These are phyloP conservation scores for Phytophthora syringae DNA, from an alignment of 352 stramenopile genomes.

Conservation along the genomic window DNA sequence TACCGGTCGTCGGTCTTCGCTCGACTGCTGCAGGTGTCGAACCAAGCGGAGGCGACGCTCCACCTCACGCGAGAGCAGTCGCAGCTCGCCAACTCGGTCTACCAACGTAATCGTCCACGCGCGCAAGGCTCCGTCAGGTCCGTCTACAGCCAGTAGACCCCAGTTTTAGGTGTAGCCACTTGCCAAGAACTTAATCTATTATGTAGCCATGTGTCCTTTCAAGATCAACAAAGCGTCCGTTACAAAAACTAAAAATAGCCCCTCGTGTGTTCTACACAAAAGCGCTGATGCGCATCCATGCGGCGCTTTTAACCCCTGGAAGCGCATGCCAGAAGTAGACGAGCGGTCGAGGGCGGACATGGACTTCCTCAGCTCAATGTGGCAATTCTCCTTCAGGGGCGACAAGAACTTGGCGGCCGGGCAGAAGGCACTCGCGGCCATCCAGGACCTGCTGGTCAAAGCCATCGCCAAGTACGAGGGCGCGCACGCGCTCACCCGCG, in stretches of 20 bases:
- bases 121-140: conserved; percentile 16
- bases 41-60: conserved; percentile 52
- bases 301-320: no score
- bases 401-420: conserved; percentile 39
- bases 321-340: not conserved
- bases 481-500: conserved; percentile 48
- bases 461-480: conserved; percentile 46
- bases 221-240: not conserved
- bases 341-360: conserved; percentile 25
- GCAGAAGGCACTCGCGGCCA: conserved; percentile 51
- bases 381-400: conserved; percentile 45
- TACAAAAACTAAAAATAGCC: not conserved
- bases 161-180: no score
- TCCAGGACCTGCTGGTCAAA: conserved; percentile 53
- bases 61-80: conserved; percentile 49
- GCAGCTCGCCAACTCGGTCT: conserved; percentile 35
- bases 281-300: not conserved
- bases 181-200: no score
- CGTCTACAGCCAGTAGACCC: conserved; percentile 20
- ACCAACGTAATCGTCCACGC: conserved; percentile 28
- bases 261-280: not conserved
- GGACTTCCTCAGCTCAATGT: conserved; percentile 56
- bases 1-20: conserved; percentile 47
- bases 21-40: conserved; percentile 44
- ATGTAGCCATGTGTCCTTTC: not conserved